Base-by-base conservation (phyloP, 139 green algal species). In the Chlamydomonas schloesseri region DNA sequence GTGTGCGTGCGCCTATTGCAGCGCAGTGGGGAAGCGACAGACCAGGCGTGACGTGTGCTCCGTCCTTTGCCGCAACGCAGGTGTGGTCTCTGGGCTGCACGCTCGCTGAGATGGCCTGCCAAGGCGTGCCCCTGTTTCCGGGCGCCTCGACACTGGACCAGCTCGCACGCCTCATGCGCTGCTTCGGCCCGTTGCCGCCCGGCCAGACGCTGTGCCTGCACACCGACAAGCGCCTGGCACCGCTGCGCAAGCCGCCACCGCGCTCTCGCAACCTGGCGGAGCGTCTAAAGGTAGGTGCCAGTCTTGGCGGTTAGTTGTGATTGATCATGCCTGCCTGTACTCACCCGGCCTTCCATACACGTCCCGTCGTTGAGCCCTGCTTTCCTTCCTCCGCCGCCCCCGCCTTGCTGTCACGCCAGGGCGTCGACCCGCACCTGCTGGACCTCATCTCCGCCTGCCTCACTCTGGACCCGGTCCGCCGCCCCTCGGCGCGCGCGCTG, bases 71-170 rank as follows among this genome's bases (percentile, higher is more conserved):
- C n/a, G n/a, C 71, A 1, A 8, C 83, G 42, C 42, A 78, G 42
- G n/a, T 88, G 3, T 88, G 83, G 83, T 26, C 50, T 10, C 70
- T 88, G 33, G 84, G 94, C 31, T 97, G 94, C 90, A 90, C 97
- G 64, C 73, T 96, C n/a, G 93, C 88, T 0, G 95, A 98, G 91
- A 86, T 97, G 75, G 74, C 88, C 26, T 88, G 89, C 10, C 6
- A 8, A 5, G 95, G 95, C 1, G 65, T 90, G n/a, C 91, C 95
- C 15, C 87, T 98, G 26, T 97, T 98, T 75, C 93, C 94, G 1
- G 67, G 42, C 28, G 33, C 31, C 46, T 55, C 31, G 67, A 95
- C 96, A 87, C 88, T 96, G 9, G 93, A 96, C 74, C 92, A 96
- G 93, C 89, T 98, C 65, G 95, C 91, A 75, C 89, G 91, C 47